Conservation (phyloP, 352 stramenopile genomes). For the Phytophthora hibernalis region DNA sequence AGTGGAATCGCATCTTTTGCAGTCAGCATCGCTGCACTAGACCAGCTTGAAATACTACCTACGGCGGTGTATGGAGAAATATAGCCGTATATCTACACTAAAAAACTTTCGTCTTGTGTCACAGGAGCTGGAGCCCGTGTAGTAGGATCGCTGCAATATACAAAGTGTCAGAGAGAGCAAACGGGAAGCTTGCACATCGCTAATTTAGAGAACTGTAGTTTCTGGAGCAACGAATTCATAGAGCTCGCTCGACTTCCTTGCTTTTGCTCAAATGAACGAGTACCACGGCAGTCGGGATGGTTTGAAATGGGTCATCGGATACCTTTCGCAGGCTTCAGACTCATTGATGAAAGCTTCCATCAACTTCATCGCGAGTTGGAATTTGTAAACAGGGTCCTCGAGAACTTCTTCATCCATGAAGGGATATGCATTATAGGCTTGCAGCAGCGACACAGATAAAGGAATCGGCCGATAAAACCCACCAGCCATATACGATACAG, state of each 20-base stretch:
- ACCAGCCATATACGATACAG: constrained; percentile 24
- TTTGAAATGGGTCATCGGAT: constrained; percentile 57
- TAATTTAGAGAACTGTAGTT: too few relatives aligned
- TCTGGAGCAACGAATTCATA: too few relatives aligned
- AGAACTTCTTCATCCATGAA: constrained; percentile 31
- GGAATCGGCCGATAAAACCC: constrained; percentile 32
- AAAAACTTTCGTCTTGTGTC: neutral
- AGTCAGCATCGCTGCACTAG: constrained; percentile 11
- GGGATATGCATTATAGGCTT: constrained; percentile 22
- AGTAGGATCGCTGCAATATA: too few relatives aligned
- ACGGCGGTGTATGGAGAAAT: neutral
- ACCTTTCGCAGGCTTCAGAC: constrained; percentile 88
- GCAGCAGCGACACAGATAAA: constrained; percentile 16
- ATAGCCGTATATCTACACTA: neutral
- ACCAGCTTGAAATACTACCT: constrained; percentile 4
- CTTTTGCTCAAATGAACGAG: constrained; percentile 31
- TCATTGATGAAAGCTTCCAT: constrained; percentile 48
- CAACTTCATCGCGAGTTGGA: constrained; percentile 23
- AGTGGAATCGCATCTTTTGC: neutral
- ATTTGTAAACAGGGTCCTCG: constrained; percentile 17
- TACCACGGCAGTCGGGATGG: constrained; percentile 36
- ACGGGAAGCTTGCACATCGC: too few relatives aligned
- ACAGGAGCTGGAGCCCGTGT: too few relatives aligned
- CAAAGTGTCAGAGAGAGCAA: too few relatives aligned
- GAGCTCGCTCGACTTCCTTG: neutral